Evolutionary conservation across 164 flowering plant species (phyloP), one percentile per base, ranked within the genome.

Genomic region (Nelumbo lutea): DNA sequence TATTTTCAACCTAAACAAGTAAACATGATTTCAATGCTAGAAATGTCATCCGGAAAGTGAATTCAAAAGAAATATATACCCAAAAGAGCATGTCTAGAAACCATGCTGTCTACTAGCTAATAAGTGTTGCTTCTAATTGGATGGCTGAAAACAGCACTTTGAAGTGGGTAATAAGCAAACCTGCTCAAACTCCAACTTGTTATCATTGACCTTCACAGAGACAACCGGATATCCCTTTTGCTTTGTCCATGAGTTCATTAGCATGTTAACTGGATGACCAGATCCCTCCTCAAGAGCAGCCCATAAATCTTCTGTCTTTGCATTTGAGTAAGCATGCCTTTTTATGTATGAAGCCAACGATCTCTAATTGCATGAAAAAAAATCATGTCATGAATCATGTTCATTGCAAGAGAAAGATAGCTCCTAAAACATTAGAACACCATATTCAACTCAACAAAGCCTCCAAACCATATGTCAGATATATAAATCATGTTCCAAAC

Each of bases 271-370:
- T 11, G 11, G 57, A 0, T 1, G 4, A 1, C 83, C 85, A 62
- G 88, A 81, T 73, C 78, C 86, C 68, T 85, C 83, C 68, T 78
- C 82, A 27, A 85, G 83, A 52, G 79, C 82, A 73, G 75, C 78
- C 86, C 88, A 85, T 57, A 85, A 65, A 61, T 85, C 88, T 72
- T 85, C 83, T 9, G 88, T 85, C 74, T 75, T 85, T 43, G 86
- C 85, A 76, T 85, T 85, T 53, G 77, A 68, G 72, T 42, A 81
- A 44, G 86, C 83, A 73, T 78, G 47, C 50, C 58, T 81, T 69
- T 83, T 83, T 56, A 85, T 83, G 61, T 85, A 85, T 48, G 85
- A 67, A 78, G 85, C 86, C 50, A 85, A 80, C 46, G 88, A 80
- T 56, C 76, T 77, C 88, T 85, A 73, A 27, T 66, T 55, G 42